Base-by-base conservation (phyloP, 2,329 filamentous ascomycete genomes). In the Aspergillus vadensis region DNA sequence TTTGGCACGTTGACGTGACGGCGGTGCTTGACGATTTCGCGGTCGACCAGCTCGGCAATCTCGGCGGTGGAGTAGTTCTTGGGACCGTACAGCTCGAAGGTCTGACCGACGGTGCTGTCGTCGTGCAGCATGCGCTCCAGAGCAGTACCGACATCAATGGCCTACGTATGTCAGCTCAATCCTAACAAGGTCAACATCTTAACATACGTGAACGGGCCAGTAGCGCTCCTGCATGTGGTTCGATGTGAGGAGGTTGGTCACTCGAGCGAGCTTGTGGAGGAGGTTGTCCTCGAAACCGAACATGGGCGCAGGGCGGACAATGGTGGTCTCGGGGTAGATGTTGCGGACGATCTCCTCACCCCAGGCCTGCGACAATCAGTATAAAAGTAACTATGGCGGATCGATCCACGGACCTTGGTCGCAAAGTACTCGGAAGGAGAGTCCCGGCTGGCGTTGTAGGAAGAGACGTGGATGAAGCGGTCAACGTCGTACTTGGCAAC, bases 401-500 rank as follows among this genome's bases (percentile, higher is more conserved):
- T 27, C 4, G 21, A 9, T 5, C 17, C 44, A 61, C 79, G 56
- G 68, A 89, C 88, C 86, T 99, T 99, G 69, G 92, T 96, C 62
- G 89, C 84, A 79, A 90, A 97, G 85, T 94, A 99, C 72, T 95
- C 91, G 10, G 92, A 94, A 2, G 88, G 78, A 17, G 94, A 98
- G 68, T 91, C 83, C 47, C 86, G 84, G 76, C 90, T 83, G 60
- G 92, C 94, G 73, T 94, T 98, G 84, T 96, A 93, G 32, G 93
- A 97, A 9, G 95, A 99, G 69, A 99, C 88, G 71, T 99, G 95
- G 66, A 99, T 92, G 79, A 91, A 99, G 66, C 95, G 89, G 80
- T 99, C 95, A 68, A 97, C 88, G 72, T 99, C 94, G 80, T 99
- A 99, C 80, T 99, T 99, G 71, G 94, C 95, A 56, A 92, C 92